These are phyloP conservation scores for Leccinum broughii DNA, from an alignment of 768 basidiomycete genomes.

Conservation along the genomic window DNA sequence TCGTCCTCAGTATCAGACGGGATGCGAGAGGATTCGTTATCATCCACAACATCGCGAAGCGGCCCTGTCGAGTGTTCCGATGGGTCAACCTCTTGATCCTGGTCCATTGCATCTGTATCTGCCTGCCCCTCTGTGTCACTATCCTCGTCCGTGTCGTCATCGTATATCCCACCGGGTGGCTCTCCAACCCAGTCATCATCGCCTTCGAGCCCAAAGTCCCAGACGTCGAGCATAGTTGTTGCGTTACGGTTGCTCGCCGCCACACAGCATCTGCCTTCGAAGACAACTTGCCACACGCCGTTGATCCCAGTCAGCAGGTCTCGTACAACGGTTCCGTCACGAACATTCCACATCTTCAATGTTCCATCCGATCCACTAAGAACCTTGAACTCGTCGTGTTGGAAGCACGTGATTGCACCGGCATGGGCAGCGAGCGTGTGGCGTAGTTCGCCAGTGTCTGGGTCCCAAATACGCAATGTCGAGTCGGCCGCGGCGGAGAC, in stretches of 20 bases:
- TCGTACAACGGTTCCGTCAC: conserved; percentile 80
- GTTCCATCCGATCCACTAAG: conserved; percentile 94
- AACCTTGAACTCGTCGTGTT: conserved; percentile 97
- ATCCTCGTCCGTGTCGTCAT: conserved; percentile 55
- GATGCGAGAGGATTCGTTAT: conserved; percentile 28
- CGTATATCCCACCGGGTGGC: conserved; percentile 72
- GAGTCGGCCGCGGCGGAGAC: conserved; percentile 98
- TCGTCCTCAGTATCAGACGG: conserved; percentile 34
- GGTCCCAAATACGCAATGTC: conserved; percentile 93
- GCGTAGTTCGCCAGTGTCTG: conserved; percentile 73
- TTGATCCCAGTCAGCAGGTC: conserved; percentile 90
- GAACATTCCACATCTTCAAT: conserved; percentile 96
- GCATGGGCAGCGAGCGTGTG: conserved; percentile 88
- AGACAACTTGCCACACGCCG: conserved; percentile 97
- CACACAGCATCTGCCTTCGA: conserved; percentile 92
- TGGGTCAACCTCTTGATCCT: conserved; percentile 45
- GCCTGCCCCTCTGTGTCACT: conserved; percentile 51
- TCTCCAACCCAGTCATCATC: conserved; percentile 86
- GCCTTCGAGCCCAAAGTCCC: conserved; percentile 79
- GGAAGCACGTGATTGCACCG: conserved; percentile 99
- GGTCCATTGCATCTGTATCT: conserved; percentile 74
- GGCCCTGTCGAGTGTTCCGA: conserved; percentile 34
- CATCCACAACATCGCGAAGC: conserved; percentile 29
- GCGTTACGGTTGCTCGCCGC: conserved; percentile 86
- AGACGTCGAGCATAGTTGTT: conserved; percentile 80